Percentiles rank a stretch among this genome's conserved stretches.
Evolutionary conservation across 2,329 filamentous ascomycete species (phyloP).

Genomic region (Fusarium luffae): DNA sequence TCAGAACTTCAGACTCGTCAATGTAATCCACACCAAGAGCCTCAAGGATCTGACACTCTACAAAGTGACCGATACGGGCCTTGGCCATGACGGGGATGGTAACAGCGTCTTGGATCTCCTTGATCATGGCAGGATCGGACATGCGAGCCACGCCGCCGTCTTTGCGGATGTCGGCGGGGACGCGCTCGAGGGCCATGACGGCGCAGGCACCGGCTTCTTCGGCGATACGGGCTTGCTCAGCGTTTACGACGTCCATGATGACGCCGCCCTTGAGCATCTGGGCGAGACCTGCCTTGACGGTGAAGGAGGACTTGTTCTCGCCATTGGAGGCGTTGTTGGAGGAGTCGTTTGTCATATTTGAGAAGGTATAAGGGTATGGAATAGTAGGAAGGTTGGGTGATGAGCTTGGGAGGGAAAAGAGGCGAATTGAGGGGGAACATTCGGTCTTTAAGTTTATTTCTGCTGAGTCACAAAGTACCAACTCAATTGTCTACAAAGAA

Average conservation of each 20-base stretch:
- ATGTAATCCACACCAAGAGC: constrained; percentile 96
- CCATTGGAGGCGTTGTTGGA: constrained; percentile 42
- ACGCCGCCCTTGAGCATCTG: constrained; percentile 99
- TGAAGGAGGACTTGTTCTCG: constrained; percentile 70
- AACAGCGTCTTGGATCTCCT: constrained; percentile 92
- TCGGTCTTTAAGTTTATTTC: constrained; percentile 16
- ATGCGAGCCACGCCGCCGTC: constrained; percentile 96
- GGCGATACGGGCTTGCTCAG: constrained; percentile 93
- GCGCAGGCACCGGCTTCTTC: constrained; percentile 95
- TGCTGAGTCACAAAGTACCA: constrained; percentile 23
- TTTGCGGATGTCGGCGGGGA: constrained; percentile 93
- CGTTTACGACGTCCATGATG: constrained; percentile 98
- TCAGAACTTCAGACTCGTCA: constrained; percentile 97
- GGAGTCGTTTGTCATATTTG: constrained; percentile 51
- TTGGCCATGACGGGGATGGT: constrained; percentile 99
- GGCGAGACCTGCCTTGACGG: constrained; percentile 93
- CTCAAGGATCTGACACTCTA: constrained; percentile 98
- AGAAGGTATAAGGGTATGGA: background rate
- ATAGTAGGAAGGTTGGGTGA: background rate
- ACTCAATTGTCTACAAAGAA: background rate
- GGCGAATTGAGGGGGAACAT: background rate
- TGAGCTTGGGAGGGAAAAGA: background rate
- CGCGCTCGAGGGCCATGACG: constrained; percentile 98
- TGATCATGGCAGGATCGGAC: constrained; percentile 95
- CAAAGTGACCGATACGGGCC: constrained; percentile 95